phyloP scores from a whole-genome alignment of 1,284 basidiomycete species.

The Sphagnurus paluster region DNA sequence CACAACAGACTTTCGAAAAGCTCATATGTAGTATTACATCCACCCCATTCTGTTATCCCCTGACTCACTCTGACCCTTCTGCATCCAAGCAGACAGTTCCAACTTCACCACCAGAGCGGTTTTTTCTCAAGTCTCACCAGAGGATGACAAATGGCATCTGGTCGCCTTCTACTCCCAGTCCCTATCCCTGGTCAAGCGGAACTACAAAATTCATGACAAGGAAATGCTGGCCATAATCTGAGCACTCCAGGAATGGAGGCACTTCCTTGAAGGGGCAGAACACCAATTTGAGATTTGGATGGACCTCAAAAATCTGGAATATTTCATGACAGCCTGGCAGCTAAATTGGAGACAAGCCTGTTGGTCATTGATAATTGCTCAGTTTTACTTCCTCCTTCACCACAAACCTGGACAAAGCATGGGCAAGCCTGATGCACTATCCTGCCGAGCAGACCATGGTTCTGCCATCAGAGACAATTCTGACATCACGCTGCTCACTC shows the following conservation, averaged over 20 bases:
- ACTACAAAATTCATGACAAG: slow-evolving; percentile 43
- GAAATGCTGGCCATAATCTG: slow-evolving; percentile 30
- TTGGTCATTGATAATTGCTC: slow-evolving; percentile 27
- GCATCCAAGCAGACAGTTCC: not conserved
- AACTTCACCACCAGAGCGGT: not conserved
- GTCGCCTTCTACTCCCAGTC: slow-evolving; percentile 13
- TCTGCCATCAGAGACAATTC: slow-evolving; percentile 1
- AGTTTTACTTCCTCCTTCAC: slow-evolving; percentile 37
- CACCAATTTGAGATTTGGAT: not conserved
- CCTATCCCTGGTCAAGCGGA: slow-evolving; percentile 31
- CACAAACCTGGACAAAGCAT: slow-evolving; percentile 28
- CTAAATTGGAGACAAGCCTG: slow-evolving; percentile 21
- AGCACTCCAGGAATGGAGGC: not conserved
- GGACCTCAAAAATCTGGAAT: slow-evolving; percentile 19
- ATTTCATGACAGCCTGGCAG: slow-evolving; percentile 18
- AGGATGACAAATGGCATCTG: slow-evolving; percentile 5
- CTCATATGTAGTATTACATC: not conserved
- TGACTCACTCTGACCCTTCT: not conserved
- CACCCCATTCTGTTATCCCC: not conserved
- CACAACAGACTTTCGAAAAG: not conserved
- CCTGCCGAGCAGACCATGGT: not conserved
- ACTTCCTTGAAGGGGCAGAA: not conserved
- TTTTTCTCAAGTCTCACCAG: not conserved
- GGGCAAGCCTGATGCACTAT: not conserved
- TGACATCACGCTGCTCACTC: not conserved